These are phyloP conservation scores for Saccharomycopsis javanensis DNA, from an alignment of 805 yeast species.

Conservation along the genomic window DNA sequence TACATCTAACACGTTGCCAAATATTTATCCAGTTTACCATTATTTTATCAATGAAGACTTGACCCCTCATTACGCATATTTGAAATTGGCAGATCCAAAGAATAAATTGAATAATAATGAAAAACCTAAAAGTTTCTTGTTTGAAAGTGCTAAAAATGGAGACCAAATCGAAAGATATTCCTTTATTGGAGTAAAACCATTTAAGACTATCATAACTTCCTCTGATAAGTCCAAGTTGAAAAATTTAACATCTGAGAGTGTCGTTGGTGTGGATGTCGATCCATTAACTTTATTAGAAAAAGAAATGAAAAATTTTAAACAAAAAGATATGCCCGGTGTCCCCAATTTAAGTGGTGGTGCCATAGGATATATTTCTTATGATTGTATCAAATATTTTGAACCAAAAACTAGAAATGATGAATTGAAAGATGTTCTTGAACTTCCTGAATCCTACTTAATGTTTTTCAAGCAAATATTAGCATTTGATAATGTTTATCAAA, in stretches of 20 bases:
- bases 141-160: constrained; percentile 85
- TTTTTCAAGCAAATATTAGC: constrained; percentile 83
- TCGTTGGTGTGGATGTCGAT: constrained; percentile 47
- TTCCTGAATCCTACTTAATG: constrained; percentile 93
- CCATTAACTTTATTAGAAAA: constrained; percentile 68
- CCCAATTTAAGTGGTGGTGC: constrained; percentile 92
- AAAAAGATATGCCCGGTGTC: constrained; percentile 73
- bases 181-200: constrained; percentile 80
- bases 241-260: neutral
- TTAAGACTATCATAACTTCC: constrained; percentile 62
- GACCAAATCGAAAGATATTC: constrained; percentile 86
- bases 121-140: constrained; percentile 46
- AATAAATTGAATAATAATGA: constrained; percentile 41
- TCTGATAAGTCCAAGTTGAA: neutral
- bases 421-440: constrained; percentile 65
- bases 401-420: constrained; percentile 70
- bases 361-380: constrained; percentile 90
- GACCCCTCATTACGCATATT: constrained; percentile 85
- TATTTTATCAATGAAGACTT: constrained; percentile 65
- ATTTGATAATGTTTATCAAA: constrained; percentile 87
- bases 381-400: constrained; percentile 93
- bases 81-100: constrained; percentile 66
- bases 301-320: constrained; percentile 55
- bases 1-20: constrained; percentile 31
- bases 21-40: constrained; percentile 74